phyloP scores from a whole-genome alignment of 345 rosid genomes.

The Ailanthus altissimus region DNA sequence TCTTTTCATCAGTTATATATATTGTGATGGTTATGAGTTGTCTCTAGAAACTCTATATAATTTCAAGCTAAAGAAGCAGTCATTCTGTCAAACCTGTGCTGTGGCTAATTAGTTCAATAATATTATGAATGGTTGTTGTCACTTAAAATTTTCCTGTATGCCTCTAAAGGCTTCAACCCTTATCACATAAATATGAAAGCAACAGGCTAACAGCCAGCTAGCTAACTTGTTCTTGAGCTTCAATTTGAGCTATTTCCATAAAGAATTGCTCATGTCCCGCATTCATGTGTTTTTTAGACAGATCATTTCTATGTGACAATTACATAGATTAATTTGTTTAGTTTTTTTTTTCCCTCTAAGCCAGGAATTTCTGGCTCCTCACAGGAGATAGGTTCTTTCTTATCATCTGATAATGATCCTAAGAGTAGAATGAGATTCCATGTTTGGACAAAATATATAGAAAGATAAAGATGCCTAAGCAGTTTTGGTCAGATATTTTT shows the following conservation, averaged over 20 bases:
- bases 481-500: neutral
- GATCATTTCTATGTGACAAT: too few relatives aligned
- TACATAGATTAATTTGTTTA: too few relatives aligned
- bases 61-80: neutral
- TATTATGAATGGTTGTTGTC: neutral
- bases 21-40: neutral
- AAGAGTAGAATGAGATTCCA: neutral
- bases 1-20: slow-evolving; percentile 3
- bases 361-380: too few relatives aligned
- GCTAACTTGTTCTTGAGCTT: neutral
- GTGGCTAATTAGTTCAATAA: slow-evolving; percentile 2
- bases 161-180: too few relatives aligned
- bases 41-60: neutral
- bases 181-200: neutral
- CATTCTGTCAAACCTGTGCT: neutral
- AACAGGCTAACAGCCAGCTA: too few relatives aligned
- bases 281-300: too few relatives aligned
- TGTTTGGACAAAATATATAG: too few relatives aligned
- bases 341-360: too few relatives aligned
- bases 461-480: too few relatives aligned
- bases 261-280: too few relatives aligned
- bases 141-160: neutral
- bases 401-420: neutral
- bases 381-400: too few relatives aligned
- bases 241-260: neutral